phyloP scores from a whole-genome alignment of 257 asterid genomes.

The Datura wrightii region DNA sequence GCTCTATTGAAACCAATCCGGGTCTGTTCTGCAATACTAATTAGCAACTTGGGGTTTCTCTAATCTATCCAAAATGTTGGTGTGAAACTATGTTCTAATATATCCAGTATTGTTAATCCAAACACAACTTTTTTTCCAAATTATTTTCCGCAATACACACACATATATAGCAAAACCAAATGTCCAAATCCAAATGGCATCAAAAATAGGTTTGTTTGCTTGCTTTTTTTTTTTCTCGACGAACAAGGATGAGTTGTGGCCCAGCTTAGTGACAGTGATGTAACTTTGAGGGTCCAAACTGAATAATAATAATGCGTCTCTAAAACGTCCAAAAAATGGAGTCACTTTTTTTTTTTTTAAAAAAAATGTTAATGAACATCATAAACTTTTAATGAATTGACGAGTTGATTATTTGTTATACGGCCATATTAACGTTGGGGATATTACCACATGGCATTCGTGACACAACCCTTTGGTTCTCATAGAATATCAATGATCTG shows the following conservation, averaged over 20 bases:
- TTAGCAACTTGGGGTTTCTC: not conserved
- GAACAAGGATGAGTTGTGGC: slow-evolving; percentile 23
- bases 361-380: not conserved
- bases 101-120: too few species aligned
- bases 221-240: not conserved
- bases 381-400: not conserved
- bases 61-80: not conserved
- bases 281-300: slow-evolving; percentile 16
- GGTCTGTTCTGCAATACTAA: not conserved
- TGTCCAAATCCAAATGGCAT: not conserved
- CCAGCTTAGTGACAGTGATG: slow-evolving; percentile 27
- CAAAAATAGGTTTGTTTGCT: not conserved
- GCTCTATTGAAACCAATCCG: not conserved
- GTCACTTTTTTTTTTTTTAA: too few species aligned
- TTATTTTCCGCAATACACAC: too few species aligned
- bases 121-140: too few species aligned
- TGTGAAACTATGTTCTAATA: too few species aligned
- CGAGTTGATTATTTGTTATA: slow-evolving; percentile 15
- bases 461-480: too few species aligned
- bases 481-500: not conserved
- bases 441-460: not conserved
- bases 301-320: not conserved
- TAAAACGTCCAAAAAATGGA: not conserved
- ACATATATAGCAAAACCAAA: not conserved
- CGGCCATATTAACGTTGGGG: not conserved